Base-by-base conservation (phyloP, 768 basidiomycete genomes). In the Butyriboletus loyo region DNA sequence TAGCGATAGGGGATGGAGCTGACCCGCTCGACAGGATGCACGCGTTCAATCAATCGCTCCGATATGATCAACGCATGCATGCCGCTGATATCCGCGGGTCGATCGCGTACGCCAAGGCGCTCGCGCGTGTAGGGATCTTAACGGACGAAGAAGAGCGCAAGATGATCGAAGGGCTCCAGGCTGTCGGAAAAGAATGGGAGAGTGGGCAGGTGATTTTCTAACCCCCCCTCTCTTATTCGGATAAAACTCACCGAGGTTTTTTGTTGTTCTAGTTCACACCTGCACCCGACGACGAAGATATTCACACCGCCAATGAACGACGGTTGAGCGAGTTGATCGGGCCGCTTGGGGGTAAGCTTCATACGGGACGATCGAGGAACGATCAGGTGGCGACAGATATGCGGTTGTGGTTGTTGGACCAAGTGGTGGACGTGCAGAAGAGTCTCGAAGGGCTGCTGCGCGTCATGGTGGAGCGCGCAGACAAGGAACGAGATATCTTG, bases 351-450 rank as follows among this genome's bases (percentile, higher is more conserved):
- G 97, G 97, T 4, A 99, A 98, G 71, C 77, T 99, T 38, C 97
- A 99, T 67, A 99, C 97, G 0, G 97, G 97, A 27, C 84, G 97
- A 54, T 96, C 93, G 46, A 82, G 97, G 49, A 99, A 99, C 70
- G 97, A 99, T 67, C 97, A 99, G 69, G 96, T 98, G 55, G 94
- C 96, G 4, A 99, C 97, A 1, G 97, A 99, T 67, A 90, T 98
- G 89, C 86, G 97, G 28, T 72, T 99, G 13, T 99, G 97, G 97
- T 80, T 99, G 19, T 76, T 97, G 21, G 83, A 87, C 40, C 82
- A 96, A 65, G 85, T 88, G 19, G 67, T 72, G 32, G 80, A 81
- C 35, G 77, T 95, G 44, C 83, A 88, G 66, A 62, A 73, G 39
- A 76, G 84, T 52, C 75, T 98, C 46, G 85, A 85, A 65, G 87